Conservation (phyloP, 148 eudicot species). For the Dysphania ambrosioides region DNA sequence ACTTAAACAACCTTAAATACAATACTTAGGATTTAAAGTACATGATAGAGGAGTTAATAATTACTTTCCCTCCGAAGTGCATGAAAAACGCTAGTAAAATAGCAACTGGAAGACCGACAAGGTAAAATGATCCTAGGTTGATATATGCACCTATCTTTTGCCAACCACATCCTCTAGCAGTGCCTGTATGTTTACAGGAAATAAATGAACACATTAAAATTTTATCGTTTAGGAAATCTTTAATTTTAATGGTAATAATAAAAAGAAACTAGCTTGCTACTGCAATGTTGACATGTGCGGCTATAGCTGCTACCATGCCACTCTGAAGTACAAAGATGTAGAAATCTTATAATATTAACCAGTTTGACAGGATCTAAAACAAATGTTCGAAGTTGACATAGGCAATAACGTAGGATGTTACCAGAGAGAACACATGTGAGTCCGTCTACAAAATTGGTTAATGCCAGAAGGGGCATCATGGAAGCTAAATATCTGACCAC, state of each 20-base stretch:
- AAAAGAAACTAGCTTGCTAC: too few species aligned
- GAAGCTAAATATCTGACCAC: conserved; percentile 36
- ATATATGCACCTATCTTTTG: conserved; percentile 76
- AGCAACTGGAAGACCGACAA: conserved; percentile 66
- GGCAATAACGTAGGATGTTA: not conserved
- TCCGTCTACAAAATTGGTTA: conserved; percentile 34
- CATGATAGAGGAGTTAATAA: not conserved
- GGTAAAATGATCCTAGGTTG: conserved; percentile 72
- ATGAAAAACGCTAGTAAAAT: conserved; percentile 29
- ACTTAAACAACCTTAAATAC: not conserved
- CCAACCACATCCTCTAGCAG: conserved; percentile 75
- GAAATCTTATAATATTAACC: not conserved
- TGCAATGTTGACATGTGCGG: too few species aligned
- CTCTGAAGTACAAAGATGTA: not conserved
- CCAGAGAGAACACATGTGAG: conserved; percentile 39
- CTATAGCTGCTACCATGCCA: not conserved
- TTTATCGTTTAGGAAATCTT: too few species aligned
- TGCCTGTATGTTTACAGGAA: conserved; percentile 28
- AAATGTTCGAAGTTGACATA: not conserved
- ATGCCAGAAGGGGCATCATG: conserved; percentile 37
- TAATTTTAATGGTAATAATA: too few species aligned
- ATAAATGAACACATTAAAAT: not conserved
- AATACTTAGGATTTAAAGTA: not conserved
- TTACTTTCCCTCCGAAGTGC: conserved; percentile 27
- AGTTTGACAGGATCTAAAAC: not conserved